These are phyloP conservation scores for Hirsutella rhossiliensis DNA, from an alignment of 2,329 filamentous ascomycete species.

Conservation along the genomic window DNA sequence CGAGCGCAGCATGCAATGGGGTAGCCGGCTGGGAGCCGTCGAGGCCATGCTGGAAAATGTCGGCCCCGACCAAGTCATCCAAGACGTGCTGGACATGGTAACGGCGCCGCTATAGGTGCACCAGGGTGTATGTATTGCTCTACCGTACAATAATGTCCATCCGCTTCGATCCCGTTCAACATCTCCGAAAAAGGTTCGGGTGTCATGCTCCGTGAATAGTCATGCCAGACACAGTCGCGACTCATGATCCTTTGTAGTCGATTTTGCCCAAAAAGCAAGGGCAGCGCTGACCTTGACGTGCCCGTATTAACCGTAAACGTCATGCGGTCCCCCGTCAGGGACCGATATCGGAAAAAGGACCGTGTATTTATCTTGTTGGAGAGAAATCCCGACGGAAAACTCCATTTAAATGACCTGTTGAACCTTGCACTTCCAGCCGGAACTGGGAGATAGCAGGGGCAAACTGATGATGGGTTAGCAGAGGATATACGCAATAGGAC, in stretches of 20 bases:
- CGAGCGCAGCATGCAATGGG: slow-evolving; percentile 89
- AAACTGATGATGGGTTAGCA: slow-evolving; percentile 42
- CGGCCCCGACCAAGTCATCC: slow-evolving; percentile 49
- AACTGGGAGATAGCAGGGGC: slow-evolving; percentile 67
- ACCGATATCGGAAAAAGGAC: too few relatives aligned
- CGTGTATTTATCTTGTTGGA: too few relatives aligned
- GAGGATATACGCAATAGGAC: not conserved
- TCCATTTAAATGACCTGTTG: slow-evolving; percentile 51
- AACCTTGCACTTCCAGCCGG: slow-evolving; percentile 84
- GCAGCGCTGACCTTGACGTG: too few relatives aligned
- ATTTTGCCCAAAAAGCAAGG: too few relatives aligned
- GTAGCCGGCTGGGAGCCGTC: slow-evolving; percentile 64
- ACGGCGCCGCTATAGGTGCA: slow-evolving; percentile 30
- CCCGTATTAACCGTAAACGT: too few relatives aligned
- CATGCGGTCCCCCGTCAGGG: too few relatives aligned
- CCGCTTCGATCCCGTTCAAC: not conserved
- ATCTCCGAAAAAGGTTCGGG: not conserved
- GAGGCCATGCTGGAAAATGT: slow-evolving; percentile 50
- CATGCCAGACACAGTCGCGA: not conserved
- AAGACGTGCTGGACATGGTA: slow-evolving; percentile 49
- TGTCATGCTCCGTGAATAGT: not conserved
- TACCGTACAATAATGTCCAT: not conserved
- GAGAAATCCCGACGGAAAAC: not conserved
- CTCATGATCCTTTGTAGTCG: not conserved
- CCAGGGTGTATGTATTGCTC: slow-evolving; percentile 5